phyloP scores from a whole-genome alignment of 352 stramenopile species.

The Pythium dissimile region DNA sequence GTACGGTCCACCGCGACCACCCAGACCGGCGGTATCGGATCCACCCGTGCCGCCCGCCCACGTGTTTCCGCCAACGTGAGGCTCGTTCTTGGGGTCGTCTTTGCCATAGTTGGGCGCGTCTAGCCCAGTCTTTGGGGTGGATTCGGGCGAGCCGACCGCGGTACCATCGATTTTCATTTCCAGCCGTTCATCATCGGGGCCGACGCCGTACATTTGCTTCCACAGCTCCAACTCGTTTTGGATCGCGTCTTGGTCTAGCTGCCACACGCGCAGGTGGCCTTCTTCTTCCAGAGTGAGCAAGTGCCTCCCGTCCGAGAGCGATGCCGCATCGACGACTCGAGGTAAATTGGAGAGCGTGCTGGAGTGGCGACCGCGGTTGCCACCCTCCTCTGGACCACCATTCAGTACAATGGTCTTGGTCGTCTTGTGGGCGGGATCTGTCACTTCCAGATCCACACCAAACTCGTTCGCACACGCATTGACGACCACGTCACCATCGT shows the following conservation, averaged over 20 bases:
- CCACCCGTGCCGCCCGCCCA: conserved; percentile 93
- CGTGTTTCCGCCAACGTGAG: conserved; percentile 93
- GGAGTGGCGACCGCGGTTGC: not conserved
- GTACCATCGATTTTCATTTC: conserved; percentile 51
- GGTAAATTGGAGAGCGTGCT: conserved; percentile 16
- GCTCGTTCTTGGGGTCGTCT: conserved; percentile 91
- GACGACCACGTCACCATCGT: conserved; percentile 14
- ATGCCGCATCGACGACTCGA: conserved; percentile 35
- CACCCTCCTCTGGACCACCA: not conserved
- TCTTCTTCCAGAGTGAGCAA: conserved; percentile 54
- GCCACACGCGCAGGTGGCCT: conserved; percentile 55
- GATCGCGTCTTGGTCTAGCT: conserved; percentile 47
- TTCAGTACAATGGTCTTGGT: conserved; percentile 48
- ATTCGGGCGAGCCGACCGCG: conserved; percentile 29
- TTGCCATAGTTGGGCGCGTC: conserved; percentile 91
- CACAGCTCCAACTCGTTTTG: conserved; percentile 47
- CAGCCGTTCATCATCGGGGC: conserved; percentile 16
- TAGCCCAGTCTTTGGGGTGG: conserved; percentile 62
- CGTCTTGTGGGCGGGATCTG: not conserved
- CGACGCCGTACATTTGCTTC: conserved; percentile 63
- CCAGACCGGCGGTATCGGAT: conserved; percentile 91
- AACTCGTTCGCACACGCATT: conserved; percentile 20
- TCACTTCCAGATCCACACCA: conserved; percentile 24
- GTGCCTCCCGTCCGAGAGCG: conserved; percentile 33
- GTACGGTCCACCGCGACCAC: conserved; percentile 93